These are phyloP conservation scores for Cynara cardunculus DNA, from an alignment of 129 eudicot species.

Conservation along the genomic window DNA sequence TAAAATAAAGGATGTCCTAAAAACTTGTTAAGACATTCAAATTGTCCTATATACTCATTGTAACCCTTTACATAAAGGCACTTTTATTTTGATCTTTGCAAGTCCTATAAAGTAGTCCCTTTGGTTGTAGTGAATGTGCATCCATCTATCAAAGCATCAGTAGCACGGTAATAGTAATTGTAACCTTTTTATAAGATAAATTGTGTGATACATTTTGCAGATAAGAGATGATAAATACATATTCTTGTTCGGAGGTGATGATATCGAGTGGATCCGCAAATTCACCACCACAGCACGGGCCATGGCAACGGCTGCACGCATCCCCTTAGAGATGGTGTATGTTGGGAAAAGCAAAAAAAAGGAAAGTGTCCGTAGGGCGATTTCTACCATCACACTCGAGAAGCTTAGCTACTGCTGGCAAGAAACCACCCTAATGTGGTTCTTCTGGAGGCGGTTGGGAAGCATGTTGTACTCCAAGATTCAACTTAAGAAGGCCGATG, in stretches of 20 bases:
- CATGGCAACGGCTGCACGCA: slow-evolving; percentile 33
- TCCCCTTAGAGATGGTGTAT: slow-evolving; percentile 50
- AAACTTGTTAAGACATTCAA: too few species aligned
- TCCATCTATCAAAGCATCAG: too few species aligned
- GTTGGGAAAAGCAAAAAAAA: slow-evolving; percentile 52
- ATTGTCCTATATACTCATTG: background rate
- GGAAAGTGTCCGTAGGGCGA: slow-evolving; percentile 38
- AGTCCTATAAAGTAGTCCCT: background rate
- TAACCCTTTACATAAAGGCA: too few species aligned
- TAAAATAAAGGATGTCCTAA: too few species aligned
- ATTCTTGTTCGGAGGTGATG: slow-evolving; percentile 60
- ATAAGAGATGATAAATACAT: slow-evolving; percentile 36
- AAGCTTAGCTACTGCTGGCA: slow-evolving; percentile 59
- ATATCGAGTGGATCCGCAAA: slow-evolving; percentile 53
- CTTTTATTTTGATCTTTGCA: background rate
- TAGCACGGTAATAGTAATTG: too few species aligned
- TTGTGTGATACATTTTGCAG: slow-evolving; percentile 17
- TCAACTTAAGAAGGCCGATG: slow-evolving; percentile 44
- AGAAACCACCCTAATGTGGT: slow-evolving; percentile 41
- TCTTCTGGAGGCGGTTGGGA: slow-evolving; percentile 50
- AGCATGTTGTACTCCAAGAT: slow-evolving; percentile 86
- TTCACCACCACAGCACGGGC: slow-evolving; percentile 40
- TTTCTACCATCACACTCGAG: slow-evolving; percentile 32
- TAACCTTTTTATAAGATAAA: slow-evolving; percentile 7
- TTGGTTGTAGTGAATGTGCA: too few species aligned